Percentiles rank a stretch among this genome's conserved stretches.
These are phyloP conservation scores for Pseudogymnoascus sp. DNA, from an alignment of 2,329 filamentous ascomycete genomes.

Conservation along the genomic window DNA sequence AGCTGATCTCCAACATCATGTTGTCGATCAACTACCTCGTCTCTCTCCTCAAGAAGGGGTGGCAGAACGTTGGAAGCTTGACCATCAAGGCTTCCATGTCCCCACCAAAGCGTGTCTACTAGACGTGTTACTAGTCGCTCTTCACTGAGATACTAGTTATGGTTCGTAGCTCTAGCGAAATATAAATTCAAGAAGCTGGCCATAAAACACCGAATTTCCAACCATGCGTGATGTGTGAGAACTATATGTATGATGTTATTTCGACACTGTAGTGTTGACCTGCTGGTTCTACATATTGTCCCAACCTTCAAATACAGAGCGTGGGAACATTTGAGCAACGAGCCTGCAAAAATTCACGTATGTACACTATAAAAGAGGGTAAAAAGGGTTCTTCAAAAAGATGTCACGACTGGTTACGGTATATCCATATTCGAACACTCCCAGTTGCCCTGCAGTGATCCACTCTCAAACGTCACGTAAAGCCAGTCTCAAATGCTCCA, in stretches of 20 bases:
- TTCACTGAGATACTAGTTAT: conserved; percentile 15
- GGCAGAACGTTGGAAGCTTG: conserved; percentile 99
- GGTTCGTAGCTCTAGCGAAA: conserved; percentile 15
- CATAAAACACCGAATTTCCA: conserved; percentile 6
- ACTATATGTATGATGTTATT: background rate
- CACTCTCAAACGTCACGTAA: background rate
- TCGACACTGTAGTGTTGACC: background rate
- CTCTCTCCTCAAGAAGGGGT: conserved; percentile 99
- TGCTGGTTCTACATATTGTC: background rate
- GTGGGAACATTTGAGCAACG: background rate
- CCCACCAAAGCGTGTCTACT: conserved; percentile 96
- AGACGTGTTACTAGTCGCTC: conserved; percentile 33
- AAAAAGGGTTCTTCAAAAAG: too few relatives aligned
- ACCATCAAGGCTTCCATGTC: conserved; percentile 99
- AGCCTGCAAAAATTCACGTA: background rate
- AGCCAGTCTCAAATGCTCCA: background rate
- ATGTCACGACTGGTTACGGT: too few relatives aligned
- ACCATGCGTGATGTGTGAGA: conserved; percentile 2
- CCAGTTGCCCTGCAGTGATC: too few relatives aligned
- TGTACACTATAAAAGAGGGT: background rate
- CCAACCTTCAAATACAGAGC: background rate
- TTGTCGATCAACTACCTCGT: conserved; percentile 99
- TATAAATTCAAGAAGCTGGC: conserved; percentile 9
- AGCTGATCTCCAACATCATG: conserved; percentile 98
- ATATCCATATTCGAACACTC: background rate